Evolutionary conservation across 2,329 filamentous ascomycete species (phyloP).

Genomic region (Neofusicoccum parvum): DNA sequence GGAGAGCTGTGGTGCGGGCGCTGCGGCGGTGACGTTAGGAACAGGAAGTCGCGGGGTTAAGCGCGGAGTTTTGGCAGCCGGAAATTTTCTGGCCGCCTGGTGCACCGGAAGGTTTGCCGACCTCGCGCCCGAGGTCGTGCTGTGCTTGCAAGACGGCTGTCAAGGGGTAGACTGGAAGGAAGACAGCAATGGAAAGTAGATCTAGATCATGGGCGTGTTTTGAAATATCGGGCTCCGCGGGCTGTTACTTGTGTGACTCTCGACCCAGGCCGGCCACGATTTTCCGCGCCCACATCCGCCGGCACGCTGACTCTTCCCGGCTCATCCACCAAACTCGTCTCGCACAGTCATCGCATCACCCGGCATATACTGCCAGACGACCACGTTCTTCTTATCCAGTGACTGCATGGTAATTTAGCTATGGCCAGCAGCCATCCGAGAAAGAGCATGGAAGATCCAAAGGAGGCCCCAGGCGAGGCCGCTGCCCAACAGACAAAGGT

Average conservation of each 20-base stretch:
- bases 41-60: not conserved
- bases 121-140: too few species aligned
- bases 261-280: not conserved
- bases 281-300: not conserved
- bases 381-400: not conserved
- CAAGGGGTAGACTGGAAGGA: too few species aligned
- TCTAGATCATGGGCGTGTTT: not conserved
- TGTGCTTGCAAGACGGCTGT: too few species aligned
- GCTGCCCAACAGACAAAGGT: not conserved
- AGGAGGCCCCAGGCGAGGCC: not conserved
- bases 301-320: not conserved
- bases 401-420: not conserved
- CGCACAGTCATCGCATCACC: not conserved
- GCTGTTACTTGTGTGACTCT: too few species aligned
- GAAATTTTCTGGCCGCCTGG: not conserved
- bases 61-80: not conserved
- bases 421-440: not conserved
- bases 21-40: not conserved
- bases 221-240: not conserved
- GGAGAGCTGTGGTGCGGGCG: not conserved
- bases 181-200: not conserved
- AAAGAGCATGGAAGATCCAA: constrained; percentile 5
- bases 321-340: not conserved
- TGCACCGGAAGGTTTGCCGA: not conserved
- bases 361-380: not conserved